A percentile compares a stretch with the other conserved stretches of the same genome.
phyloP scores from a whole-genome alignment of 108 stramenopile species.

The Poteriospumella lacustris region DNA sequence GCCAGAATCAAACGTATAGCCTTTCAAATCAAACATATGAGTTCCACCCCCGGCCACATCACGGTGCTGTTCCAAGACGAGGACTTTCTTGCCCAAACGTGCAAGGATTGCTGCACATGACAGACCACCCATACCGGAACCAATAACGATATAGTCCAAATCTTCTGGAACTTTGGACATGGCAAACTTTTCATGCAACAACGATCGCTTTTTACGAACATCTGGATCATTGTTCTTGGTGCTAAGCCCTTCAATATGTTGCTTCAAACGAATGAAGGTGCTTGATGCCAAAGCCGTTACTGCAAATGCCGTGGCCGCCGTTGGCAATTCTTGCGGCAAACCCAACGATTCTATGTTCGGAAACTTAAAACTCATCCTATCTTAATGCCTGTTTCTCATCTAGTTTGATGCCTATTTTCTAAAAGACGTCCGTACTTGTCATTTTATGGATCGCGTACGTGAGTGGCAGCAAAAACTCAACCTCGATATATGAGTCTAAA shows the following conservation, averaged over 20 bases:
- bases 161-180: conserved; percentile 18
- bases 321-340: no score
- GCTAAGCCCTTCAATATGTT: background rate
- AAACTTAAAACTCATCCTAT: no score
- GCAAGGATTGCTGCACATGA: conserved; percentile 71
- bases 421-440: no score
- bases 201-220: background rate
- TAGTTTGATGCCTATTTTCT: no score
- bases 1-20: conserved; percentile 59
- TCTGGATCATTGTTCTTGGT: background rate
- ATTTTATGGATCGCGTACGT: no score
- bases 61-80: conserved; percentile 69
- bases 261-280: background rate
- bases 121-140: conserved; percentile 75
- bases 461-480: no score
- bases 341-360: no score
- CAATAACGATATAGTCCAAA: conserved; percentile 72
- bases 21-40: conserved; percentile 55
- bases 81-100: conserved; percentile 55
- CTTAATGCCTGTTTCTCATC: no score
- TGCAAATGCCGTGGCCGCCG: no score
- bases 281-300: no score
- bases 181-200: background rate
- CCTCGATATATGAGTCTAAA: no score
- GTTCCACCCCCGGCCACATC: conserved; percentile 53